phyloP scores from a whole-genome alignment of 2,329 filamentous ascomycete species.

The Colletotrichum sp. region DNA sequence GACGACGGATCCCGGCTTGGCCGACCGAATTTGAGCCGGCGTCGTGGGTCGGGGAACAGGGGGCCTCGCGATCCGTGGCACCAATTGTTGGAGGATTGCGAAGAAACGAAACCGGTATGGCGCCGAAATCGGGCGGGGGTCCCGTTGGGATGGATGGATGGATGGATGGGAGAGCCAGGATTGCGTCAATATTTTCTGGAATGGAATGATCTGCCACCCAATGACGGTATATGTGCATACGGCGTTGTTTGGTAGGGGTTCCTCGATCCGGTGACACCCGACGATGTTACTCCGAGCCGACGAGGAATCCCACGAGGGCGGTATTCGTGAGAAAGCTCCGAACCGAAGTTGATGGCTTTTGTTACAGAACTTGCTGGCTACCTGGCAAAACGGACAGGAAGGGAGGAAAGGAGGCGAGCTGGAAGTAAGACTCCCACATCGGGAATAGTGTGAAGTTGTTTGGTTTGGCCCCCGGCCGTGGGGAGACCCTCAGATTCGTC shows the following conservation, averaged over 20 bases:
- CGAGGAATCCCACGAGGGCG: neutral
- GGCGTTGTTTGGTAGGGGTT: neutral
- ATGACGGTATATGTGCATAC: neutral
- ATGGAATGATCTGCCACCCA: neutral
- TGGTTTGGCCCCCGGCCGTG: neutral
- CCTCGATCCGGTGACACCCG: neutral
- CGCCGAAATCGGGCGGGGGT: neutral
- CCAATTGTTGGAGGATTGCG: neutral
- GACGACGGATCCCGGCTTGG: slow-evolving; percentile 7
- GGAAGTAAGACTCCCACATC: neutral
- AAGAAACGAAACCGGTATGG: neutral
- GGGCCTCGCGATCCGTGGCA: neutral
- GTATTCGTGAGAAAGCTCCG: neutral
- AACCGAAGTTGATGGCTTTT: neutral
- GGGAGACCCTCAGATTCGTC: neutral
- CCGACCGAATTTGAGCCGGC: neutral
- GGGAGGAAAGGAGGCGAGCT: neutral
- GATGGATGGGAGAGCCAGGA: neutral
- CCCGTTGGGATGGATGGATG: neutral
- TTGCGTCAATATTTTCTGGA: neutral
- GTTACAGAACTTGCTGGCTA: neutral
- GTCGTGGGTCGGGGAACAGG: neutral
- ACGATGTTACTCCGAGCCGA: slow-evolving; percentile 1
- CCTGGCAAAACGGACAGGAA: neutral
- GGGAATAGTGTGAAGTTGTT: neutral